These are phyloP conservation scores for Prunus dulcis DNA, from an alignment of 306 rosid genomes.

Conservation along the genomic window DNA sequence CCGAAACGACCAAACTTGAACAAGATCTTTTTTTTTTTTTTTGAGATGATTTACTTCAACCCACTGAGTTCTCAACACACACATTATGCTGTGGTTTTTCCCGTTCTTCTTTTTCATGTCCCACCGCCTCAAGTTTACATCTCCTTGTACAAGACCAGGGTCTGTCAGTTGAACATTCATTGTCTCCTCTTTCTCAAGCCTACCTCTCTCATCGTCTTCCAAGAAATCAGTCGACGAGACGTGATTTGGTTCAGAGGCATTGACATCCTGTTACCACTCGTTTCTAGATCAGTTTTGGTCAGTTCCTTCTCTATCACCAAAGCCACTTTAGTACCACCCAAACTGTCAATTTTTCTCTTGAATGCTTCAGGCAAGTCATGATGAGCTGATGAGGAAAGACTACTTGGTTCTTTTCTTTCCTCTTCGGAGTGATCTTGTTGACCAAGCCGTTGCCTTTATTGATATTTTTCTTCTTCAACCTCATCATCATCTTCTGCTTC, in stretches of 20 bases:
- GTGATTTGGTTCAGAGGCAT: conserved; percentile 6
- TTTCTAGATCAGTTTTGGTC: background rate
- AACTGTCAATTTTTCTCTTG: background rate
- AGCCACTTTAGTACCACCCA: background rate
- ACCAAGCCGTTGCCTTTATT: background rate
- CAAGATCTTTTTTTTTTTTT: background rate
- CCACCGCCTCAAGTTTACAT: background rate
- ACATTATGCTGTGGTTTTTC: background rate
- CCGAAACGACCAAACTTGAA: conserved; percentile 11
- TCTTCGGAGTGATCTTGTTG: background rate
- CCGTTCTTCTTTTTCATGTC: background rate
- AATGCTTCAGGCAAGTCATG: conserved; percentile 2
- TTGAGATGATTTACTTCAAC: background rate
- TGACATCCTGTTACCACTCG: background rate
- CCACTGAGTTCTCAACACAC: background rate
- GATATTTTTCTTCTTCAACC: background rate
- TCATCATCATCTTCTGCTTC: background rate
- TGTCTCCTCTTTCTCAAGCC: background rate
- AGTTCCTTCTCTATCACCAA: background rate
- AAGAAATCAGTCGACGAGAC: background rate
- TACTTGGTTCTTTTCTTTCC: background rate
- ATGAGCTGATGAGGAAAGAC: background rate
- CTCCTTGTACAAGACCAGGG: background rate
- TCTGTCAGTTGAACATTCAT: background rate
- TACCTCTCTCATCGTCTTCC: background rate